These are phyloP conservation scores for Saturnispora mendoncae DNA, from an alignment of 805 yeast genomes.

Conservation along the genomic window DNA sequence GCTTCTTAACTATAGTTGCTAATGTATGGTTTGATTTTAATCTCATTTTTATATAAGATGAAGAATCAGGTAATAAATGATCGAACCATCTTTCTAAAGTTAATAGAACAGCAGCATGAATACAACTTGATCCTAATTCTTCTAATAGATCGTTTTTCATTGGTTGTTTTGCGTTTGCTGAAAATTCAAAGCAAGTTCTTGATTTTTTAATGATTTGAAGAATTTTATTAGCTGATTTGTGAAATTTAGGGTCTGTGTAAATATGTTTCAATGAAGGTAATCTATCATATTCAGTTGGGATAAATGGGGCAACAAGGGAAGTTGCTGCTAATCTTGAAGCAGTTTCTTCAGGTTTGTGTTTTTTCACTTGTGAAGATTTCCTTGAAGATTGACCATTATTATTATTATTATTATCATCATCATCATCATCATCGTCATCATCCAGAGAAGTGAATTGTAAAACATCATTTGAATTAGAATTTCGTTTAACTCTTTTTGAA, in stretches of 20 bases:
- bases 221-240: slow-evolving; percentile 23
- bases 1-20: slow-evolving; percentile 37
- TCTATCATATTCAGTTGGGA: slow-evolving; percentile 17
- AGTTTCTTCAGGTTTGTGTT: slow-evolving; percentile 15
- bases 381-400: background rate
- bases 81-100: slow-evolving; percentile 57
- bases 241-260: slow-evolving; percentile 22
- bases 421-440: background rate
- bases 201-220: slow-evolving; percentile 49
- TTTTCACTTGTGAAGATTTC: background rate
- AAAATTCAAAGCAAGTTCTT: slow-evolving; percentile 48
- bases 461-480: background rate
- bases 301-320: slow-evolving; percentile 35
- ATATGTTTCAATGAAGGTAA: slow-evolving; percentile 22
- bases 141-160: slow-evolving; percentile 37
- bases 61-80: slow-evolving; percentile 44
- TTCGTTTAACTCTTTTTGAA: slow-evolving; percentile 7
- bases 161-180: slow-evolving; percentile 9
- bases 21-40: slow-evolving; percentile 31
- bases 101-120: slow-evolving; percentile 47
- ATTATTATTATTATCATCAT: background rate
- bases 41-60: slow-evolving; percentile 38
- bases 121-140: slow-evolving; percentile 48
- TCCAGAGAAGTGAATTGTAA: slow-evolving; percentile 2
- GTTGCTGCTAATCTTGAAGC: slow-evolving; percentile 40